These are phyloP conservation scores for Plantago coronopus DNA, from an alignment of 305 asterid species.

Conservation along the genomic window DNA sequence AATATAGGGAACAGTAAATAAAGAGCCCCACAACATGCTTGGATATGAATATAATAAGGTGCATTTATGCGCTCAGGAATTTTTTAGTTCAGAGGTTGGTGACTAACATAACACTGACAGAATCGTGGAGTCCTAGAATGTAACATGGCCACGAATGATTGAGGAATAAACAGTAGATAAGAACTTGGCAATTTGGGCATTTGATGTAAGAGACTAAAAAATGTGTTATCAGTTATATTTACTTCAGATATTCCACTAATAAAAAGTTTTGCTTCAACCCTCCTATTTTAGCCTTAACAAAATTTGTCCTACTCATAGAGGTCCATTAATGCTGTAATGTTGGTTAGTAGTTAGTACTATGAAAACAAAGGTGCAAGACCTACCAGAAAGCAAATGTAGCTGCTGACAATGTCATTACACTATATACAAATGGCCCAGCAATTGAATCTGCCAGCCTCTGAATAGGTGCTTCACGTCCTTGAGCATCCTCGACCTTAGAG, in stretches of 20 bases:
- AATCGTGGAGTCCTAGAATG: not conserved
- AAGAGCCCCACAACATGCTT: not conserved
- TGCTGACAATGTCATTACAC: conserved; percentile 90
- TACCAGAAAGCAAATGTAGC: conserved; percentile 97
- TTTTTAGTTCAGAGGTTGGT: not conserved
- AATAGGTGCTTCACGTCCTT: conserved; percentile 99
- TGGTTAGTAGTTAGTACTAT: not conserved
- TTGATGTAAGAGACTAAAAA: too few relatives aligned
- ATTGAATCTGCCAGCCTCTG: conserved; percentile 98
- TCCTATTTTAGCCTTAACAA: conserved; percentile 4
- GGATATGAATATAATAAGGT: not conserved
- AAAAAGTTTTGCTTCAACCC: conserved; percentile 2
- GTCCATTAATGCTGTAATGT: conserved; percentile 14
- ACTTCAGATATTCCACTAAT: not conserved
- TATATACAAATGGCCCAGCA: conserved; percentile 96
- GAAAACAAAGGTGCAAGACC: conserved; percentile 23
- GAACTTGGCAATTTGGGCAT: not conserved
- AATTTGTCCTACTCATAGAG: not conserved
- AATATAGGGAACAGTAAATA: not conserved
- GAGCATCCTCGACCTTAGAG: conserved; percentile 95
- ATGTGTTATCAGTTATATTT: too few relatives aligned
- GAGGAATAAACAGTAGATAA: too few relatives aligned
- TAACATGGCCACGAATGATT: too few relatives aligned
- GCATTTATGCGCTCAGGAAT: too few relatives aligned
- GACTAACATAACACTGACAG: too few relatives aligned